Conservation (phyloP, 2,329 filamentous ascomycete genomes). For the Xylaria sp. region DNA sequence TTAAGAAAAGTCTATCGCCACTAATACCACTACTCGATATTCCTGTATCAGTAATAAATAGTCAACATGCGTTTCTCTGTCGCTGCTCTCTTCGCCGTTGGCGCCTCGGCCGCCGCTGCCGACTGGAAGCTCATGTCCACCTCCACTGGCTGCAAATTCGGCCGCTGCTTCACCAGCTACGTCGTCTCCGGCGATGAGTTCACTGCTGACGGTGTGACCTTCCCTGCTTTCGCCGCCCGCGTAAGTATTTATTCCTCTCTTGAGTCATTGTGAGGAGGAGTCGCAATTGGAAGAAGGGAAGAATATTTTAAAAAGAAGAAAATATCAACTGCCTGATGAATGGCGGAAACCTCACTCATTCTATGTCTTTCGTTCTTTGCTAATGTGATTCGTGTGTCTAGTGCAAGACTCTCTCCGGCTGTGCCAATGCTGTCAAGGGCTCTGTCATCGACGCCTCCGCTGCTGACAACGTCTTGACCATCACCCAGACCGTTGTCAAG, state of each 20-base stretch:
- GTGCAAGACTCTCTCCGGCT: conserved; percentile 13
- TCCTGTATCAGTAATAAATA: neutral
- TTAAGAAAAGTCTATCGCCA: neutral
- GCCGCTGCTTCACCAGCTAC: conserved; percentile 20
- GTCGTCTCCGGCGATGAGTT: conserved; percentile 12
- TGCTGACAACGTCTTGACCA: neutral
- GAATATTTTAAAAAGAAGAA: neutral
- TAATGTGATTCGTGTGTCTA: neutral
- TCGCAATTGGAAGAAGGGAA: no score
- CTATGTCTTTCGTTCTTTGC: neutral
- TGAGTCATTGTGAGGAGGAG: no score
- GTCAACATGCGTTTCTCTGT: conserved; percentile 18
- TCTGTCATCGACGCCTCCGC: neutral
- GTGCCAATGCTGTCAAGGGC: conserved; percentile 6
- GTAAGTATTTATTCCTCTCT: conserved; percentile 3
- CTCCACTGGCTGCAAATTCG: conserved; percentile 11
- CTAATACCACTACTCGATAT: no score
- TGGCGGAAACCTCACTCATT: no score
- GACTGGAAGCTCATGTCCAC: conserved; percentile 15
- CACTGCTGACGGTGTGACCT: conserved; percentile 15
- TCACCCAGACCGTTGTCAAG: conserved; percentile 11
- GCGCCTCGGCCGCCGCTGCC: neutral
- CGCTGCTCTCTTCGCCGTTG: conserved; percentile 14
- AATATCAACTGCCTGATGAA: neutral
- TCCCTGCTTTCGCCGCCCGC: conserved; percentile 19